phyloP scores from a whole-genome alignment of 2,329 filamentous ascomycete genomes.

The Neonectria hederae region DNA sequence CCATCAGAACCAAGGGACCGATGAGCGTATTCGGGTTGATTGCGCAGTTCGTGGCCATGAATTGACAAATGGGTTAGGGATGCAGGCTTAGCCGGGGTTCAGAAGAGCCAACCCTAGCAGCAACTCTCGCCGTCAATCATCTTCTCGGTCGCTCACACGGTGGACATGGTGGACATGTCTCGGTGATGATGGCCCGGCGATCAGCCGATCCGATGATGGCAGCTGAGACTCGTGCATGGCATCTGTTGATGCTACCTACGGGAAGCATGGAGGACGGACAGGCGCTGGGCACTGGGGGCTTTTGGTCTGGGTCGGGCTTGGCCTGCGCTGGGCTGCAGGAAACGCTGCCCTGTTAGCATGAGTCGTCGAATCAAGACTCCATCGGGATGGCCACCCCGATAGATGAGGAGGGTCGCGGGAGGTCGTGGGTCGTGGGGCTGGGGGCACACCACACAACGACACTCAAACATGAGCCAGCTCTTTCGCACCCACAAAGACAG shows the following conservation, averaged over 20 bases:
- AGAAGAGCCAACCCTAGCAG: neutral
- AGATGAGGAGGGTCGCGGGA: constrained; percentile 28
- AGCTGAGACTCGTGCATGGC: constrained; percentile 20
- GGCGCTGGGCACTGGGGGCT: constrained; percentile 11
- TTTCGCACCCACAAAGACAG: constrained; percentile 7
- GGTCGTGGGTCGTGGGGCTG: constrained; percentile 22
- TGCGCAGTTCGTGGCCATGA: neutral
- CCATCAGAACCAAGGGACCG: too few species aligned
- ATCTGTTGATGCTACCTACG: constrained; percentile 6
- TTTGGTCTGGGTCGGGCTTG: neutral
- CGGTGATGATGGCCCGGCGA: constrained; percentile 31
- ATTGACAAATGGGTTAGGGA: constrained; percentile 2
- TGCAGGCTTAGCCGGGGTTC: constrained; percentile 3
- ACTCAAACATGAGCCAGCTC: constrained; percentile 11
- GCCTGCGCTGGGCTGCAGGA: constrained; percentile 27
- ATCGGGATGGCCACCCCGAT: constrained; percentile 37
- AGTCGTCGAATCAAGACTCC: constrained; percentile 44
- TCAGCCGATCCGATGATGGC: constrained; percentile 30
- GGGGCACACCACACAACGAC: constrained; percentile 21
- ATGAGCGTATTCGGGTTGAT: constrained; percentile 15
- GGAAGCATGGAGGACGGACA: constrained; percentile 4
- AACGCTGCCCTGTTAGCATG: constrained; percentile 36
- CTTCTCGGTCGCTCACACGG: constrained; percentile 17
- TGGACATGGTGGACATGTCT: constrained; percentile 26
- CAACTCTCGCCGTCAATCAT: neutral